Evolutionary conservation across 805 yeast species (phyloP), one percentile per base, ranked within the genome.

Genomic region (Myxozyma lipomycoides): DNA sequence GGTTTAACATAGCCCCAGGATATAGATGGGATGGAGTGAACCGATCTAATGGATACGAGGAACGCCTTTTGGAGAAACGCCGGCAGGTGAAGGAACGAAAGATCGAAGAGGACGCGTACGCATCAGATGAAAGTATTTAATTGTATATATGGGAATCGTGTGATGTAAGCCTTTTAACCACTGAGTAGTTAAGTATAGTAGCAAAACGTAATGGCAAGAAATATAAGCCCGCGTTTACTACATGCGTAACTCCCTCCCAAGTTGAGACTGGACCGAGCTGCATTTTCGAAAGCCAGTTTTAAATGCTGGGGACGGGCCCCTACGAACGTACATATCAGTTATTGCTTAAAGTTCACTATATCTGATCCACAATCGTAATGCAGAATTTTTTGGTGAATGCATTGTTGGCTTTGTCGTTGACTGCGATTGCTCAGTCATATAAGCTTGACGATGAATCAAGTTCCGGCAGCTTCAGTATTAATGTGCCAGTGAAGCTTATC

Each of bases 1-100:
- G 98, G 50, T 90, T 86, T 66, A 76, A 76, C 2, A 81, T 90
- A 12, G 68, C 70, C 3, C 95, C 96, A 0, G 96, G 97, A 0
- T 72, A 73, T 58, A 72, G 86, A 50, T 90, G 98, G 98, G 95
- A 86, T 66, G 97, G 97, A 0, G 82, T 90, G 1, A 90, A 87
- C 67, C 70, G 98, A 52, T 81, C 95, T 0, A 90, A 84, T 63
- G 96, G 96, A 2, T 90, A 85, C 67, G 98, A 90, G 64, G 71
- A 69, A 43, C 71, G 75, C 48, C 76, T 85, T 73, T 73, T 85
- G 56, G 72, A 54, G 23, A 56, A 55, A 39, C 65, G 62, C 25
- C 49, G 56, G 30, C 61, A 58, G 34, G 48, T 28, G 23, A 52
- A 49, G 37, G 61, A 60, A 18, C 49, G 46, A 39, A 55, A 62